Conservation (phyloP, 164 flowering plant genomes). For the Cinnamomum chago region DNA sequence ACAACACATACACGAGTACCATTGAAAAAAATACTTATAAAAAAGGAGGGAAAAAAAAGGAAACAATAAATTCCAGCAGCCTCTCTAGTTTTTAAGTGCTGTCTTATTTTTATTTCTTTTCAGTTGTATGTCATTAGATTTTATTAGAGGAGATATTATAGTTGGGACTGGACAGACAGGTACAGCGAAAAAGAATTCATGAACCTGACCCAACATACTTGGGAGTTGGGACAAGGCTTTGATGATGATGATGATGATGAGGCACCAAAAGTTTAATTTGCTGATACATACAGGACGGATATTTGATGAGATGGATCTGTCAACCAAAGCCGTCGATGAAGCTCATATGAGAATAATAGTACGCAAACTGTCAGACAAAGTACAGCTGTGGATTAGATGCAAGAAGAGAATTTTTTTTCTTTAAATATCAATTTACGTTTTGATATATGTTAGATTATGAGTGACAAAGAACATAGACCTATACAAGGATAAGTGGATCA, state of each 20-base stretch:
- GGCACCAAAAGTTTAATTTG: not conserved
- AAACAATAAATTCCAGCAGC: not conserved
- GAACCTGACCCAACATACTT: no score
- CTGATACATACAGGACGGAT: conserved; percentile 63
- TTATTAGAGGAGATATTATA: no score
- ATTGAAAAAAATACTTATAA: no score
- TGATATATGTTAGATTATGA: no score
- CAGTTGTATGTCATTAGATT: no score
- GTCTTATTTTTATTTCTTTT: no score
- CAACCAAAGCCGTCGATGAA: conserved; percentile 53
- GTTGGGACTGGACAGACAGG: no score
- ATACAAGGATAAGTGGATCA: no score
- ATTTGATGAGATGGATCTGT: conserved; percentile 38
- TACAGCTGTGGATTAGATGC: conserved; percentile 11
- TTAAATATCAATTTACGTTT: not conserved
- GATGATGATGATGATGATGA: no score
- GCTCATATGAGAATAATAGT: conserved; percentile 71
- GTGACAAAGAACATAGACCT: no score
- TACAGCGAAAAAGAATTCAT: no score
- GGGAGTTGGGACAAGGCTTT: not conserved
- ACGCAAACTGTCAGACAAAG: conserved; percentile 51
- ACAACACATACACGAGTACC: not conserved
- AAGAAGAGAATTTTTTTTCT: not conserved
- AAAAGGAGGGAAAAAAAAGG: not conserved
- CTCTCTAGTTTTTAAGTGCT: not conserved